phyloP scores from a whole-genome alignment of 192 early-diverging fungal species.

The Linderina pennispora region DNA sequence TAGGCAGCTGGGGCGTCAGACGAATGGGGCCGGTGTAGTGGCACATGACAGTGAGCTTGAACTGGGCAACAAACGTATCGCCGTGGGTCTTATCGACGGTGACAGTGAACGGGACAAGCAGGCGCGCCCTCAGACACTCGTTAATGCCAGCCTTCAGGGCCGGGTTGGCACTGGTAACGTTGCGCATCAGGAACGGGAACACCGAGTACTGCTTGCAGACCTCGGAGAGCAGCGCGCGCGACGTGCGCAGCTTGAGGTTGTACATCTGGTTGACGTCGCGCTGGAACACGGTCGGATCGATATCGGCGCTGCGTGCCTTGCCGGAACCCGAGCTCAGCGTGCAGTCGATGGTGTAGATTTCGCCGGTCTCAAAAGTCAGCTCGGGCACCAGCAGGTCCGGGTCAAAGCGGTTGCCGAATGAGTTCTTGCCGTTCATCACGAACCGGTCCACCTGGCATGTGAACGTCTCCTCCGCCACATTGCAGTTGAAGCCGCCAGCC shows the following conservation, averaged over 20 bases:
- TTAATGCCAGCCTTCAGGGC: conserved; percentile 56
- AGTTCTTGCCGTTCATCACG: conserved; percentile 59
- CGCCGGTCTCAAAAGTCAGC: conserved; percentile 63
- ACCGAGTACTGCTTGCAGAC: conserved; percentile 57
- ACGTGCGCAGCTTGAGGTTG: conserved; percentile 62
- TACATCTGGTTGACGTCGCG: conserved; percentile 70
- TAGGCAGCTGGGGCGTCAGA: conserved; percentile 54
- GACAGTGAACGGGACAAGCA: conserved; percentile 61
- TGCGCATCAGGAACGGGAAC: conserved; percentile 70
- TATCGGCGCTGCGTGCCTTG: conserved; percentile 44
- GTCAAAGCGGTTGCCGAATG: conserved; percentile 52
- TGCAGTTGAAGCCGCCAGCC: conserved; percentile 55
- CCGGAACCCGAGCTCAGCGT: conserved; percentile 62
- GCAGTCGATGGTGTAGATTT: conserved; percentile 68
- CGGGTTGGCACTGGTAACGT: conserved; percentile 14
- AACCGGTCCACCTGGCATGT: conserved; percentile 71
- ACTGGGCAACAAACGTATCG: conserved; percentile 60
- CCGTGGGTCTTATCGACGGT: conserved; percentile 47
- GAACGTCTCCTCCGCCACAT: conserved; percentile 60
- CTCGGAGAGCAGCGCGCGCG: conserved; percentile 53
- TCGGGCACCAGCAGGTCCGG: conserved; percentile 54
- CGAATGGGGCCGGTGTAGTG: conserved; percentile 57
- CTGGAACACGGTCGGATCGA: conserved; percentile 58
- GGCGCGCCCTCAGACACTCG: conserved; percentile 56
- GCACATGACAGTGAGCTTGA: conserved; percentile 66